Evolutionary conservation across 1,139 yeast species (phyloP).

Genomic region (Hyphopichia wangnamkhiaoensis): DNA sequence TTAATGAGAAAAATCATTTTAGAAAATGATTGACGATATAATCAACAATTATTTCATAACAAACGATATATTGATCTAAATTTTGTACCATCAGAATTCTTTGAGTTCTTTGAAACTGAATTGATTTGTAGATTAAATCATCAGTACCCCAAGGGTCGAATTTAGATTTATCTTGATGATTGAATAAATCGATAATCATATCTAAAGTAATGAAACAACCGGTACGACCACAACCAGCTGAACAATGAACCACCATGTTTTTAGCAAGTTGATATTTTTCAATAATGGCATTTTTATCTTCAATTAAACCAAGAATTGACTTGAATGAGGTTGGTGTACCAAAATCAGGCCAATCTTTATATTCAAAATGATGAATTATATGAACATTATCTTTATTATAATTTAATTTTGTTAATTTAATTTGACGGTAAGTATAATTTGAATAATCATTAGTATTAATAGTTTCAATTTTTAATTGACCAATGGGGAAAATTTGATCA

Average conservation of each 20-base stretch:
- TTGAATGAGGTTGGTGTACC: conserved; percentile 61
- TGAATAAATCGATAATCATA: conserved; percentile 22
- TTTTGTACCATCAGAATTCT: conserved; percentile 50
- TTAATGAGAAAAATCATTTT: no score
- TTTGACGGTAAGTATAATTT: conserved; percentile 21
- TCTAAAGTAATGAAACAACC: conserved; percentile 71
- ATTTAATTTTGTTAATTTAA: conserved; percentile 12
- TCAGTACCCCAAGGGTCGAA: conserved; percentile 22
- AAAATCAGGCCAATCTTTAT: conserved; percentile 79
- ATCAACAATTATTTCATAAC: conserved; percentile 40
- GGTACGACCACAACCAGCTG: conserved; percentile 84
- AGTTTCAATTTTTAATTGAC: conserved; percentile 14
- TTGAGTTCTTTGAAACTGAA: conserved; percentile 44
- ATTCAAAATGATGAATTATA: conserved; percentile 64
- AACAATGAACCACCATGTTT: conserved; percentile 58
- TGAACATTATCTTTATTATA: conserved; percentile 9
- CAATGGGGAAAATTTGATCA: conserved; percentile 17
- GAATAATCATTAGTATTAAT: conserved; percentile 11
- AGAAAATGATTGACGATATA: conserved; percentile 19
- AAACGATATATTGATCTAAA: conserved; percentile 44
- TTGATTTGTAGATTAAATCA: conserved; percentile 54
- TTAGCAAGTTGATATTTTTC: conserved; percentile 17
- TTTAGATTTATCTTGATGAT: conserved; percentile 9
- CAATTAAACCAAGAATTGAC: conserved; percentile 54
- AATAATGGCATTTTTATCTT: conserved; percentile 45